Conservation (phyloP, 352 stramenopile genomes). For the Phytophthora meadii region DNA sequence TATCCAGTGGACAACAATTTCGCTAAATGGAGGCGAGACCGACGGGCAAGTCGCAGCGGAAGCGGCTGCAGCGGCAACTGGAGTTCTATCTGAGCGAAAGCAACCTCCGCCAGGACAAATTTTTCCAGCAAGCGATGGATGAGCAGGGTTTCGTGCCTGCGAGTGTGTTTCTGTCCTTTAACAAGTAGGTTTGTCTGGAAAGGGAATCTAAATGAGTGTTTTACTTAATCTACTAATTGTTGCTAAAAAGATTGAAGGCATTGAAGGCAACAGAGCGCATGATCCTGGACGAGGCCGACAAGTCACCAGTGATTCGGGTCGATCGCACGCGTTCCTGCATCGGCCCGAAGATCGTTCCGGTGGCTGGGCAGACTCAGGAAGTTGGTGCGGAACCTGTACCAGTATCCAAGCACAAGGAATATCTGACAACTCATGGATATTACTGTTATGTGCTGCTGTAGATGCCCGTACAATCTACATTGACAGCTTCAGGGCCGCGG, state of each 20-base stretch:
- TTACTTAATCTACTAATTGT: not conserved
- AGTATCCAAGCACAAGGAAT: not conserved
- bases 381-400: conserved; percentile 10
- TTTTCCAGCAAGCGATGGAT: conserved; percentile 80
- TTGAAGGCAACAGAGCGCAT: conserved; percentile 66
- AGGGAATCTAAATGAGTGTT: too few species aligned
- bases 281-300: conserved; percentile 62
- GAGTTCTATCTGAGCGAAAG: conserved; percentile 85
- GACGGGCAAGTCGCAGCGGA: conserved; percentile 64
- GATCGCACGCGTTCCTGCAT: conserved; percentile 51
- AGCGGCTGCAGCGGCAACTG: conserved; percentile 80
- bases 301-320: conserved; percentile 57
- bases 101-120: conserved; percentile 85
- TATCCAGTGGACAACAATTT: too few species aligned
- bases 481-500: conserved; percentile 61
- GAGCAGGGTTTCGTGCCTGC: conserved; percentile 61
- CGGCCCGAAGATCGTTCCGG: conserved; percentile 46
- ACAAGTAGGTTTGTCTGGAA: conserved; percentile 40
- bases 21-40: conserved; percentile 28
- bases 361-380: conserved; percentile 33
- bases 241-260: conserved; percentile 44
- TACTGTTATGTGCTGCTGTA: conserved; percentile 12
- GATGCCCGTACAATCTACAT: conserved; percentile 73
- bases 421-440: too few species aligned
- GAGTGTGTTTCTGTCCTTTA: conserved; percentile 73